Base-by-base conservation (phyloP, 495 filamentous ascomycete species). In the Parathielavia hyrcaniae region DNA sequence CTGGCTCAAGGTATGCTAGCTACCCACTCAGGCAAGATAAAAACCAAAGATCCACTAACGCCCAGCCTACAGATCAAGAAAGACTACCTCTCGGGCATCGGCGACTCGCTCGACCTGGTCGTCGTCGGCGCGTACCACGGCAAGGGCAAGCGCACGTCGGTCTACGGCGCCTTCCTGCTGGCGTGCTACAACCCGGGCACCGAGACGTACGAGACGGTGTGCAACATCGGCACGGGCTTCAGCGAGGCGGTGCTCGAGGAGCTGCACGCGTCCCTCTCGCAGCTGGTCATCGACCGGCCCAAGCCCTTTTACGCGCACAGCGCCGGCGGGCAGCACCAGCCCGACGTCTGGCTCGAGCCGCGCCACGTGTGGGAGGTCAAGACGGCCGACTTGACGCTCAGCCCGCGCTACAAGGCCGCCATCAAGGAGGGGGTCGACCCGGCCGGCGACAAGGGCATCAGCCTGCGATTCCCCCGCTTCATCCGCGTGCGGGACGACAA, bases 221-320 rank as follows among this genome's bases (percentile, higher is more conserved):
- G 95, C 81, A 98, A 98, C 69, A 97, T 98, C 62, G 93, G 93
- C 58, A 98, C 93, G 3, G 93, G 93, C 1, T 98, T 98, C 72
- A 92, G 86, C 4, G 93, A 98, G 72, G 86, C 81, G 2, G 76
- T 88, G 4, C 83, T 98, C 5, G 86, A 95, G 64, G 86, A 90
- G 47, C 75, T 97, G 11, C 85, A 98, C 75, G 72, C 76, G 12
- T 75, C 83, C 47, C 81, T 98, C 26, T 82, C 77, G 0, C 75
- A 82, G 5, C 77, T 88, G 47, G 80, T 85, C 59, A 98, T 98
- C 63, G 89, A 95, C 63, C 83, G 83, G 11, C 84, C 93, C 2
- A 97, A 97, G 60, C 93, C 95, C 2, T 98, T 96, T 72, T 98
- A 97, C 69, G 75, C 83, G 1, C 95, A 98, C 67, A 88, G 86